Conservation (phyloP, 2,329 filamentous ascomycete genomes). For the Talaromyces sp. region DNA sequence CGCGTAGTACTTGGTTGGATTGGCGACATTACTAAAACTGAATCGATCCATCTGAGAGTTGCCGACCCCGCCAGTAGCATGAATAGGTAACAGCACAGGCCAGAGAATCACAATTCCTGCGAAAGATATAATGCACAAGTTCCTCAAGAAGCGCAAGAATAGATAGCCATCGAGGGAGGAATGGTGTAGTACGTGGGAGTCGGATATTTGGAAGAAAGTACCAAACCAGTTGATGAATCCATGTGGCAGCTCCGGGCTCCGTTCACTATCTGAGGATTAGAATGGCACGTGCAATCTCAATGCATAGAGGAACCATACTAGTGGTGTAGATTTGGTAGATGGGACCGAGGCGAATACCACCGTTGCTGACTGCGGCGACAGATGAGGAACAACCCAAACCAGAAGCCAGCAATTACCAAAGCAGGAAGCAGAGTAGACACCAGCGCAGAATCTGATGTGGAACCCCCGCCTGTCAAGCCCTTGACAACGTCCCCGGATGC, state of each 20-base stretch:
- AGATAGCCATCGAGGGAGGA: constrained; percentile 90
- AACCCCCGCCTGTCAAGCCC: constrained; percentile 27
- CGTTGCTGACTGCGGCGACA: constrained; percentile 45
- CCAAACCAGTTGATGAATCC: constrained; percentile 55
- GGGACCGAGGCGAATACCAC: constrained; percentile 46
- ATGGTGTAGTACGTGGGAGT: constrained; percentile 81
- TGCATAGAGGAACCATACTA: constrained; percentile 29
- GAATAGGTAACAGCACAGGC: constrained; percentile 84
- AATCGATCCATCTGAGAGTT: constrained; percentile 70
- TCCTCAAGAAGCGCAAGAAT: constrained; percentile 81
- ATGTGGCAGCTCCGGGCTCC: constrained; percentile 46
- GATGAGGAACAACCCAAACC: constrained; percentile 46
- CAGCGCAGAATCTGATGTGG: constrained; percentile 51
- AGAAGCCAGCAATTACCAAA: constrained; percentile 43
- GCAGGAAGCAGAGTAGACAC: constrained; percentile 50
- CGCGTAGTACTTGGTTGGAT: constrained; percentile 68
- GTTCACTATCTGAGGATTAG: constrained; percentile 32
- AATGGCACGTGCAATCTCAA: constrained; percentile 12
- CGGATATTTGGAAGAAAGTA: constrained; percentile 55
- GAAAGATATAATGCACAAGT: constrained; percentile 72
- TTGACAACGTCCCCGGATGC: constrained; percentile 31
- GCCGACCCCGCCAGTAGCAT: constrained; percentile 72
- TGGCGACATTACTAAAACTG: constrained; percentile 71
- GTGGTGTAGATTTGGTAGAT: constrained; percentile 41
- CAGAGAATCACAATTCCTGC: constrained; percentile 80